Base-by-base conservation (phyloP, 2,329 filamentous ascomycete species). In the Chrysosporium queenslandicum region DNA sequence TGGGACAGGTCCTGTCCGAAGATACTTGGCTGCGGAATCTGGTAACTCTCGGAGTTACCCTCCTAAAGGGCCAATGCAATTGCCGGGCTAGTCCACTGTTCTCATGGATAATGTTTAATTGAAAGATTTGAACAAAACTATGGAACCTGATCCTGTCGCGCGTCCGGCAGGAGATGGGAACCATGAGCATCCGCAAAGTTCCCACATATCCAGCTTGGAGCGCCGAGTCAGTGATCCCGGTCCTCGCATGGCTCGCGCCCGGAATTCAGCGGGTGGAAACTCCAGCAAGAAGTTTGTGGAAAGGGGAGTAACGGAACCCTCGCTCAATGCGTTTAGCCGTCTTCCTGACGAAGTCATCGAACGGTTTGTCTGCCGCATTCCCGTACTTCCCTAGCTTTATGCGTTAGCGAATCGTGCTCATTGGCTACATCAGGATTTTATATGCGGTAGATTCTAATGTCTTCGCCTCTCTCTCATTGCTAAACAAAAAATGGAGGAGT, bases 381-480 rank as follows among this genome's bases (percentile, higher is more conserved):
- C 9, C 20, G 27, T 23, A 23, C 18, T 32, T 12, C 34, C 11
- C 11, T n/a, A 18, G 23, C 12, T 25, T n/a, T 29, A 39, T 7
- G 23, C 14, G 11, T 14, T 34, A 11, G 39, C 36, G 40, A 46
- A 40, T 14, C 30, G 8, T 27, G 36, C 55, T 59, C 34, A 56
- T 20, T 47, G 40, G 23, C 48, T 43, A 42, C 25, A 48, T 47
- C 58, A 76, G 73, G 56, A 74, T 75, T 55, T 64, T 76, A 45
- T 73, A 71, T 61, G 59, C 62, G 27, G 72, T 66, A 30, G 73
- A 75, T 60, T 65, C 72, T 42, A 72, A 73, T 57, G 66, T 63
- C 20, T 76, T 76, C 59, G 71, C 72, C 14, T 75, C 73, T 21
- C 59, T 75, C 45, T 57, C 68, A 30, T 60, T 75, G 18, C 59